Conservation (phyloP, 2,329 filamentous ascomycete genomes). For the Ciborinia camelliae region DNA sequence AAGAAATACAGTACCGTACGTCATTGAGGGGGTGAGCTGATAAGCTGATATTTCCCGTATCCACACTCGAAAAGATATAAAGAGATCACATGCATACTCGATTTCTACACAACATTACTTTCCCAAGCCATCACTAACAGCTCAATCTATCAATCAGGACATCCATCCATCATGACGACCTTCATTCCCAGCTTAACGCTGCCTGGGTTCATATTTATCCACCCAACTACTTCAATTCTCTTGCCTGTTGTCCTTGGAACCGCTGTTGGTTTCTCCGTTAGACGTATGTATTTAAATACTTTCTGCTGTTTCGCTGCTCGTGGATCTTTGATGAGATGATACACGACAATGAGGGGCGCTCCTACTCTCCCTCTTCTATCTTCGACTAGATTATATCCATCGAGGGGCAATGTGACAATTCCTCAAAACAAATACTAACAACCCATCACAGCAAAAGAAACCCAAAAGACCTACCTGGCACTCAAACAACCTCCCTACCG, state of each 20-base stretch:
- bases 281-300: constrained; percentile 52
- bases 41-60: neutral
- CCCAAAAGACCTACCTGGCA: constrained; percentile 58
- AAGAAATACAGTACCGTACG: too few relatives aligned
- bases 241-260: constrained; percentile 72
- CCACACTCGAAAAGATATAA: neutral
- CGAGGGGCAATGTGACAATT: too few relatives aligned
- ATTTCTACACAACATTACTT: neutral
- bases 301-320: neutral
- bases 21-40: constrained; percentile 16
- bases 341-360: neutral
- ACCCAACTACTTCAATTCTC: constrained; percentile 69
- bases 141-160: neutral
- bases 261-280: constrained; percentile 66
- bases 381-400: neutral
- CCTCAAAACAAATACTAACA: neutral
- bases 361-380: neutral
- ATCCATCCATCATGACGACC: constrained; percentile 61
- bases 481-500: constrained; percentile 65
- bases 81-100: neutral
- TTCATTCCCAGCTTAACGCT: constrained; percentile 76
- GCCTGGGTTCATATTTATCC: constrained; percentile 66
- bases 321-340: neutral
- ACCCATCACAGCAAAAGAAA: constrained; percentile 48
- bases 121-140: neutral